These are phyloP conservation scores for Tricholoma matsutake DNA, from an alignment of 768 basidiomycete species.

Conservation along the genomic window DNA sequence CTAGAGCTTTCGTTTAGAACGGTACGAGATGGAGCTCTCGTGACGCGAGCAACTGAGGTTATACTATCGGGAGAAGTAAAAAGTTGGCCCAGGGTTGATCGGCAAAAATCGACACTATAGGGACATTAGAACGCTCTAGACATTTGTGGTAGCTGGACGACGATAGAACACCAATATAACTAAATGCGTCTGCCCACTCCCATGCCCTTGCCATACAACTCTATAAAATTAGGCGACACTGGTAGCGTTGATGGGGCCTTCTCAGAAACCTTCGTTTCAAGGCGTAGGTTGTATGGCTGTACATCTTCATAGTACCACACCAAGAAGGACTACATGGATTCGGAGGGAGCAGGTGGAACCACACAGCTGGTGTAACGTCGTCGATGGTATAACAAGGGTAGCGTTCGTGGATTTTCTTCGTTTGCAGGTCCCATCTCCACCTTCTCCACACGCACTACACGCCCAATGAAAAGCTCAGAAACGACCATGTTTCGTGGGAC, in stretches of 20 bases:
- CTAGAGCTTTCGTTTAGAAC: neutral
- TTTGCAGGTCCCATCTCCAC: constrained; percentile 20
- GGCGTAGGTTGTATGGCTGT: neutral
- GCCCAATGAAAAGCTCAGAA: constrained; percentile 80
- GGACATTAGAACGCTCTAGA: neutral
- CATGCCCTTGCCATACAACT: too few relatives aligned
- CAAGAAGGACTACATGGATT: constrained; percentile 6
- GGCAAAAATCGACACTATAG: neutral
- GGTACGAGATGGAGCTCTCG: neutral
- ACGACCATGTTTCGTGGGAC: constrained; percentile 17
- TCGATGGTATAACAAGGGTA: constrained; percentile 65
- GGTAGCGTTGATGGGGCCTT: neutral
- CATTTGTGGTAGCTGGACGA: neutral
- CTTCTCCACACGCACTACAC: constrained; percentile 61
- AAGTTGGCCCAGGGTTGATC: neutral
- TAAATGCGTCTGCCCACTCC: neutral
- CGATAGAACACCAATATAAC: neutral
- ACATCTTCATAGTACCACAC: neutral
- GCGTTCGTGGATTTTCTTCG: constrained; percentile 28
- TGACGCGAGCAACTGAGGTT: neutral
- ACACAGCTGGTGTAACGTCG: constrained; percentile 54
- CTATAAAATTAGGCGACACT: neutral
- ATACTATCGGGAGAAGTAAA: neutral
- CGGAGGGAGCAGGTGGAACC: neutral
- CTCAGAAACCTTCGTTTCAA: neutral